Evolutionary conservation across 768 basidiomycete genomes (phyloP).

Genomic region (Lyophyllum semitale): DNA sequence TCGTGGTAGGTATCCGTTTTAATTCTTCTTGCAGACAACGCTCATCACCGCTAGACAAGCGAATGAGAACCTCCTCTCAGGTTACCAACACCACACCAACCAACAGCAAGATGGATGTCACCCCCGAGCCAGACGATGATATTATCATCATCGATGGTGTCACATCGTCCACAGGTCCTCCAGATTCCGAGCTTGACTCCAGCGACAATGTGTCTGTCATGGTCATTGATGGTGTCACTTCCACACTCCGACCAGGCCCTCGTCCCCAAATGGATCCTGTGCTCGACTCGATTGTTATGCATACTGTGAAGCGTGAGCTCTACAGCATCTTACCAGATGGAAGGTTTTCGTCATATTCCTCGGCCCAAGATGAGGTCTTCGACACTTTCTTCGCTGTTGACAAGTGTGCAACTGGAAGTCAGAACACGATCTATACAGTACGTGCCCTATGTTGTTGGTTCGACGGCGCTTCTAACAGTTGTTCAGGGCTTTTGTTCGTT

Average conservation of each 20-base stretch:
- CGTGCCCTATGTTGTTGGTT: not conserved
- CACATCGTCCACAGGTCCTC: too few relatives aligned
- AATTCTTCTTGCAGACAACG: too few relatives aligned
- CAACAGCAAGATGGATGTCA: too few relatives aligned
- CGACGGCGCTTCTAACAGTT: not conserved
- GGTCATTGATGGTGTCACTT: not conserved
- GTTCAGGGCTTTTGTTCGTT: not conserved
- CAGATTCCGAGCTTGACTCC: too few relatives aligned
- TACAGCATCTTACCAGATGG: not conserved
- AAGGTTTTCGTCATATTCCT: not conserved
- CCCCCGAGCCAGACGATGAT: too few relatives aligned
- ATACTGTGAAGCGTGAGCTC: not conserved
- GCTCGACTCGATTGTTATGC: not conserved
- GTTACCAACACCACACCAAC: not conserved
- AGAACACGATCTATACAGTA: not conserved
- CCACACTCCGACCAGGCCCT: too few relatives aligned
- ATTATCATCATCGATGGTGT: too few relatives aligned
- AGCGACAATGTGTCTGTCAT: not conserved
- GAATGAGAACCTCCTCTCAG: too few relatives aligned
- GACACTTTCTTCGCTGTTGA: not conserved
- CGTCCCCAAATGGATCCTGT: too few relatives aligned
- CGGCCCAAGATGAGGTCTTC: not conserved
- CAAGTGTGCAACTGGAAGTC: not conserved
- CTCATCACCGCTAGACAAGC: too few relatives aligned
- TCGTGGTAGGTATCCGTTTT: too few relatives aligned